A percentile compares a stretch with the other conserved stretches of the same genome.
Evolutionary conservation across 768 basidiomycete genomes (phyloP).

Genomic region (Chalciporus piperatus): DNA sequence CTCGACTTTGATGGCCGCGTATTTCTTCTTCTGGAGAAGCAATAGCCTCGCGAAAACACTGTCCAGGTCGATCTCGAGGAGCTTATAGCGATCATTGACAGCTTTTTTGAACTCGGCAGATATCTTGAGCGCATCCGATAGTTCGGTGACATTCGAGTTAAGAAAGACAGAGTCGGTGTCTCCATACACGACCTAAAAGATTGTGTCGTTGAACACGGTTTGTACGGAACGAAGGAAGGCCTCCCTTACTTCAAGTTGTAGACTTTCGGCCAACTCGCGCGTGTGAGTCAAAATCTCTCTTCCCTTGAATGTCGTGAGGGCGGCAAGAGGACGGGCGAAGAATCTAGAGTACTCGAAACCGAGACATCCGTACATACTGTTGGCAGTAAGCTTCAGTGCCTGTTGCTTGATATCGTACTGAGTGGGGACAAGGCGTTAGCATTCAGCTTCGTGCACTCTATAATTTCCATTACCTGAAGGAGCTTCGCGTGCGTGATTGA

Average conservation of each 20-base stretch:
- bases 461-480: slow-evolving; percentile 61
- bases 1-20: slow-evolving; percentile 94
- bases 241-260: slow-evolving; percentile 80
- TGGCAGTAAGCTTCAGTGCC: slow-evolving; percentile 95
- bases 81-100: slow-evolving; percentile 92
- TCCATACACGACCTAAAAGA: slow-evolving; percentile 87
- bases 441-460: not conserved
- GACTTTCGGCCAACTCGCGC: slow-evolving; percentile 84
- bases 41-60: slow-evolving; percentile 90
- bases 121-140: slow-evolving; percentile 87
- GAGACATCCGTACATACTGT: slow-evolving; percentile 99
- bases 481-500: slow-evolving; percentile 67
- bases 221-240: not conserved
- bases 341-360: slow-evolving; percentile 97
- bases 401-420: slow-evolving; percentile 98
- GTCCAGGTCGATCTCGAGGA: slow-evolving; percentile 96
- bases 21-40: slow-evolving; percentile 98
- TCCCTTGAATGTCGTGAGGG: slow-evolving; percentile 96
- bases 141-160: slow-evolving; percentile 89
- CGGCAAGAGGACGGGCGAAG: slow-evolving; percentile 95
- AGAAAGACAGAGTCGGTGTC: slow-evolving; percentile 99
- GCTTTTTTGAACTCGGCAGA: slow-evolving; percentile 92
- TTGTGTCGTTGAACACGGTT: not conserved
- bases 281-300: slow-evolving; percentile 96
- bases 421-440: not conserved